phyloP scores from a whole-genome alignment of 768 basidiomycete genomes.

The Russula vinacea region DNA sequence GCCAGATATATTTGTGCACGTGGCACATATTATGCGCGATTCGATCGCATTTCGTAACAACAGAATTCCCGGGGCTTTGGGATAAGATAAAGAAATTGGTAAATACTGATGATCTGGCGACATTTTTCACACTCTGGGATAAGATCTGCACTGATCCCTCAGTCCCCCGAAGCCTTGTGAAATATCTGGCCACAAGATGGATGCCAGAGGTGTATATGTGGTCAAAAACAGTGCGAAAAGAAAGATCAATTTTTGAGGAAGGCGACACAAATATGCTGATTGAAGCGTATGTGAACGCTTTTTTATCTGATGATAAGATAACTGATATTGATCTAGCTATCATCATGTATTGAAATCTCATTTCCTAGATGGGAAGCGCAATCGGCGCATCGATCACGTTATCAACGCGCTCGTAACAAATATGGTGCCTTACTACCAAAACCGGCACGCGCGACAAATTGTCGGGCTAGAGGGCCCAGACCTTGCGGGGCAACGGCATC shows the following conservation, averaged over 20 bases:
- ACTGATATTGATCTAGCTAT: background rate
- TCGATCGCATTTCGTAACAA: no score
- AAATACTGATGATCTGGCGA: no score
- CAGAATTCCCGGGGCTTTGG: no score
- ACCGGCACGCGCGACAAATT: background rate
- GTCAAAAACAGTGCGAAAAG: background rate
- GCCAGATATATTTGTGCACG: no score
- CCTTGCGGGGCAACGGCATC: background rate
- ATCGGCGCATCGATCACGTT: background rate
- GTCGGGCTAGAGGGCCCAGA: background rate
- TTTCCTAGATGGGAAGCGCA: no score
- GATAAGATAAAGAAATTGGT: no score
- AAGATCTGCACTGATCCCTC: no score
- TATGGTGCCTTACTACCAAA: background rate
- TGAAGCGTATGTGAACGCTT: background rate
- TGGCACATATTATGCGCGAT: no score
- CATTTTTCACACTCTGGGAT: no score
- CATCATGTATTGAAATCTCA: background rate
- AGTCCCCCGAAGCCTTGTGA: no score
- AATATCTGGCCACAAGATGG: no score
- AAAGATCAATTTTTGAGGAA: background rate
- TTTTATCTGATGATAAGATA: background rate
- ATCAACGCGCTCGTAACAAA: background rate
- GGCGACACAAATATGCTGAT: background rate
- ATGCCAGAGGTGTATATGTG: background rate